Percentiles rank a stretch among this genome's conserved stretches.
phyloP scores from a whole-genome alignment of 1,284 basidiomycete genomes.

The Ustilago crameri region DNA sequence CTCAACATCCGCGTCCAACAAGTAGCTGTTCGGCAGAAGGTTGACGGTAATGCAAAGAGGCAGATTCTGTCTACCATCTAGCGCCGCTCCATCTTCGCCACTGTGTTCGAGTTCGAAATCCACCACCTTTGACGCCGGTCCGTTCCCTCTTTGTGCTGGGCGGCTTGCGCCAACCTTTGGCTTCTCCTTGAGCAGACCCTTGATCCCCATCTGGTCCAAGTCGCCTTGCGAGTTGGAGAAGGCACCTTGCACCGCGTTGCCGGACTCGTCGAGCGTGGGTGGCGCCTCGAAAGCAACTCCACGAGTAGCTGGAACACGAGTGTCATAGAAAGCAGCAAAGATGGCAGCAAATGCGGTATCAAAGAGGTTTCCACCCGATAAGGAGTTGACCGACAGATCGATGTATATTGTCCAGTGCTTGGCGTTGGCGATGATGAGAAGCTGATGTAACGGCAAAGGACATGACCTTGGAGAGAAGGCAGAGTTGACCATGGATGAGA shows the following conservation, averaged over 20 bases:
- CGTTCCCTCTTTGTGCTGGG: slow-evolving; percentile 3
- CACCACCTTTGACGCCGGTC: slow-evolving; percentile 35
- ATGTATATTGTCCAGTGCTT: slow-evolving; percentile 62
- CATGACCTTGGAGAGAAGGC: slow-evolving; percentile 44
- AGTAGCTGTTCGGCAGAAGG: slow-evolving; percentile 47
- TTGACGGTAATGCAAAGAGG: slow-evolving; percentile 63
- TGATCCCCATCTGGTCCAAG: slow-evolving; percentile 55
- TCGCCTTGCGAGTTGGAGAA: slow-evolving; percentile 41
- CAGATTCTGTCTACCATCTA: slow-evolving; percentile 51
- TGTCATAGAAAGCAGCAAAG: slow-evolving; percentile 57
- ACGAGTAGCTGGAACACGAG: slow-evolving; percentile 54
- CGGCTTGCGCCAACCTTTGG: slow-evolving; percentile 24
- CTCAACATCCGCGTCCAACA: slow-evolving; percentile 58
- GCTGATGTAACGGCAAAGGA: slow-evolving; percentile 48
- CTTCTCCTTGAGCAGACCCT: slow-evolving; percentile 51
- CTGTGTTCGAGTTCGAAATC: slow-evolving; percentile 61
- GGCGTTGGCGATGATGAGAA: slow-evolving; percentile 56
- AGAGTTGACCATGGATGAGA: slow-evolving; percentile 47
- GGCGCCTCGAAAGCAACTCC: slow-evolving; percentile 57
- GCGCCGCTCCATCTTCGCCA: slow-evolving; percentile 43
- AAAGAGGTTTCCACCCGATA: slow-evolving; percentile 62
- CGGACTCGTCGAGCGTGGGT: slow-evolving; percentile 33
- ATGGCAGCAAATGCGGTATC: slow-evolving; percentile 61
- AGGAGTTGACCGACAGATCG: slow-evolving; percentile 56
- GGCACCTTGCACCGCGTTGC: slow-evolving; percentile 33